phyloP scores from a whole-genome alignment of 2,329 filamentous ascomycete species.

The Knoxdaviesia capensis region DNA sequence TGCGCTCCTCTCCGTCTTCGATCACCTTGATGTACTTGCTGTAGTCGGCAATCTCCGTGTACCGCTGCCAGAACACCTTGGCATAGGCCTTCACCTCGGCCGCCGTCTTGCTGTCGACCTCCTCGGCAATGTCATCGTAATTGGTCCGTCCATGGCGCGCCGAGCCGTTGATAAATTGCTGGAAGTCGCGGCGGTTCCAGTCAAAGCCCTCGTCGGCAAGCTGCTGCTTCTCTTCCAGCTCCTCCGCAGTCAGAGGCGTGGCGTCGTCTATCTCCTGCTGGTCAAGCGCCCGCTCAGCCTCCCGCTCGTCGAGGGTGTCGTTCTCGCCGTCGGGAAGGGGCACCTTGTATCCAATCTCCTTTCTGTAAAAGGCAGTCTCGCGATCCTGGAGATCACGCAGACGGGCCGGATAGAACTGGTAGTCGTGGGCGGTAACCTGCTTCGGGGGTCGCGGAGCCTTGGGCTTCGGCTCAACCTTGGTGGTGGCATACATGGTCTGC shows the following conservation, averaged over 20 bases:
- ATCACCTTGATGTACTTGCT: conserved; percentile 76
- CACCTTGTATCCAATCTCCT: conserved; percentile 91
- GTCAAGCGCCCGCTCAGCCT: conserved; percentile 69
- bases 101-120: conserved; percentile 77
- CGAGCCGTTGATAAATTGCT: conserved; percentile 91
- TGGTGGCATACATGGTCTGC: conserved; percentile 59
- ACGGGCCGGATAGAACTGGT: conserved; percentile 82
- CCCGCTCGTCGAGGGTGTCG: conserved; percentile 66
- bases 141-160: conserved; percentile 80
- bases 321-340: conserved; percentile 76
- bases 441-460: conserved; percentile 92
- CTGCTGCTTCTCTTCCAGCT: conserved; percentile 67
- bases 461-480: conserved; percentile 75
- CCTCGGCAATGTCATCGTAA: conserved; percentile 66
- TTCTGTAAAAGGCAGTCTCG: conserved; percentile 87
- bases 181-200: conserved; percentile 96
- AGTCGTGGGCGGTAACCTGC: conserved; percentile 81
- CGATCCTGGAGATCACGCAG: conserved; percentile 83
- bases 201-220: conserved; percentile 77
- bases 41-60: conserved; percentile 77
- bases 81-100: conserved; percentile 80
- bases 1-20: conserved; percentile 79
- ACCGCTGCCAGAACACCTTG: conserved; percentile 91
- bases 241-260: conserved; percentile 69
- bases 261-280: conserved; percentile 90